A percentile compares a stretch with the other conserved stretches of the same genome.
Conservation (phyloP, 345 rosid genomes). For the Boechera retrofracta region DNA sequence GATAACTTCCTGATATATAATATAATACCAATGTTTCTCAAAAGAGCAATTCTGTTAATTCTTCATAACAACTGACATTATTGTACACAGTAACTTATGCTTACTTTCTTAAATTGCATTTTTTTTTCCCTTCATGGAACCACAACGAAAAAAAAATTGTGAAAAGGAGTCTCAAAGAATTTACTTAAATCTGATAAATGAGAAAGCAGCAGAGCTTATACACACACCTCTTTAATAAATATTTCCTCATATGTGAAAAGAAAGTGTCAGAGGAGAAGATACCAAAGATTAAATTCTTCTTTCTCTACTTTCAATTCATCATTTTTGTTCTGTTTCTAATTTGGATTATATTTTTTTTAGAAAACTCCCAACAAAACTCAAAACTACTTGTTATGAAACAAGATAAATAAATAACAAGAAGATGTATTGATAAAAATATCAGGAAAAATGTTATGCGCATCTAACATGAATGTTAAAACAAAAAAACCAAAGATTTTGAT, state of each 20-base stretch:
- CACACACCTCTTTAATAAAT: background rate
- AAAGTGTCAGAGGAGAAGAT: slow-evolving; percentile 10
- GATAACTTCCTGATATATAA: background rate
- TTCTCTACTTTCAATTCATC: background rate
- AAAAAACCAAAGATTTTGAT: background rate
- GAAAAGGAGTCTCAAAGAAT: background rate
- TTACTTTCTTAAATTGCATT: background rate
- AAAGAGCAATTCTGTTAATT: background rate
- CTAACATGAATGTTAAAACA: background rate
- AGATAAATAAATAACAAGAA: background rate
- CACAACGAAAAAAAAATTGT: background rate
- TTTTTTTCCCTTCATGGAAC: background rate
- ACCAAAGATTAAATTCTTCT: background rate
- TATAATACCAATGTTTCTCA: background rate
- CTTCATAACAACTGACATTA: background rate
- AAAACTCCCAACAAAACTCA: background rate
- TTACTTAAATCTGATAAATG: background rate
- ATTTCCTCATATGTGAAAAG: background rate
- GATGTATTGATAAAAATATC: background rate
- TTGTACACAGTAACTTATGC: background rate
- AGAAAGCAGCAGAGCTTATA: background rate
- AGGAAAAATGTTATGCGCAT: background rate
- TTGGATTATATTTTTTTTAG: background rate
- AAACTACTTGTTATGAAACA: background rate
- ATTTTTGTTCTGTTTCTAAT: background rate